These are phyloP conservation scores for Nidularia pulvinata DNA, from an alignment of 768 basidiomycete genomes.

Conservation along the genomic window DNA sequence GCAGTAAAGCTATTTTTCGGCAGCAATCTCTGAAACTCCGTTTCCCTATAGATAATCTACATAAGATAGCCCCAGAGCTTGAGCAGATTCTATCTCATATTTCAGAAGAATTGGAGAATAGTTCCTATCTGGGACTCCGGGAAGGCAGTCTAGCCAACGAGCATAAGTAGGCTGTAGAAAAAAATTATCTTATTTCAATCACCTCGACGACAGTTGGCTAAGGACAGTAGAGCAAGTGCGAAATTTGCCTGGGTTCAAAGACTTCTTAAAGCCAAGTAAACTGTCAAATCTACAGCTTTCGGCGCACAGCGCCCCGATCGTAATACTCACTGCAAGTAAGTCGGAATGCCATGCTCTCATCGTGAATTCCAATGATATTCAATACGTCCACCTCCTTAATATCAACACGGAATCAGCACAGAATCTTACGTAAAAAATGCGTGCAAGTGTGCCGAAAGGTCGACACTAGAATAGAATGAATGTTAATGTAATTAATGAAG, in stretches of 20 bases:
- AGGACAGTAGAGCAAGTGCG: slow-evolving; percentile 1
- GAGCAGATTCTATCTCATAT: not conserved
- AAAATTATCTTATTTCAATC: slow-evolving; percentile 3
- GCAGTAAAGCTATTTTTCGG: not conserved
- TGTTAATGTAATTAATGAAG: not conserved
- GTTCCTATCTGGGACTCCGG: not conserved
- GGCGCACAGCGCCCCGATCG: slow-evolving; percentile 1
- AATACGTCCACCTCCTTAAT: not conserved
- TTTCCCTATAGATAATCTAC: not conserved
- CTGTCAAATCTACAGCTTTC: slow-evolving; percentile 2
- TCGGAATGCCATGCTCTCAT: slow-evolving; percentile 6
- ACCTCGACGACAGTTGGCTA: slow-evolving; percentile 5
- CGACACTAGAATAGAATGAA: not conserved
- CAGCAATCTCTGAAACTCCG: not conserved
- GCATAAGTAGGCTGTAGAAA: slow-evolving; percentile 1
- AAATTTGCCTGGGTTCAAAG: slow-evolving; percentile 4
- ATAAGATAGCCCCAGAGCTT: not conserved
- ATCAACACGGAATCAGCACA: not conserved
- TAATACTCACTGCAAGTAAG: slow-evolving; percentile 4
- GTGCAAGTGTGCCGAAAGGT: not conserved
- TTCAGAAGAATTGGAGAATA: not conserved
- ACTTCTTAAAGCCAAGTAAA: slow-evolving; percentile 5
- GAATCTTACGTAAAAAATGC: not conserved
- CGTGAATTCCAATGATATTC: slow-evolving; percentile 3
- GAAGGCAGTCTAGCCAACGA: not conserved